Base-by-base conservation (phyloP, 768 basidiomycete genomes). In the Boletus rubropictus region DNA sequence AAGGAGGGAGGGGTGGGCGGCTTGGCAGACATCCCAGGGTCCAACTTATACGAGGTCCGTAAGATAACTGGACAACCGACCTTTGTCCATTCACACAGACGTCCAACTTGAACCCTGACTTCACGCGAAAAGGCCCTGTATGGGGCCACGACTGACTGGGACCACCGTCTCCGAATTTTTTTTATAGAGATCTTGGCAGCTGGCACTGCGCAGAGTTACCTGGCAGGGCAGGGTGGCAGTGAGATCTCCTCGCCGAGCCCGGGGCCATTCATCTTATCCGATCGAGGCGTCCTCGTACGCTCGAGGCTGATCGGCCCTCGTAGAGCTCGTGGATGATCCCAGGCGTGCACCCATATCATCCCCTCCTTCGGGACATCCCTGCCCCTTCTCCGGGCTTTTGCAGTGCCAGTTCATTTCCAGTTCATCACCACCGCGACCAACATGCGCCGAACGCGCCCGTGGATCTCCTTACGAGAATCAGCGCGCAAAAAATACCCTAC, bases 1-100 rank as follows among this genome's bases (percentile, higher is more conserved):
- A 66, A 61, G 65, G 67, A 64, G 66, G 65, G 65, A 68, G 63
- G 58, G 60, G 63, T 59, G 63, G 66, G 63, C 69, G 68, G 64
- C 62, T 56, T 58, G 59, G 60, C 56, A 37, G 48, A 49, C 55
- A 57, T 55, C 48, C 46, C 58, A 67, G 59, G 67, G 63, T 65
- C 54, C 51, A 46, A 55, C 56, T 63, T 62, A 55, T 62, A 48
- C 46, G 54, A 51, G 43, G 39, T 47, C 28, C 39, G 42, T 34
- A 44, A 40, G 44, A 45, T 38, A 47, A 39, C 33, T 33, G 44
- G 41, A 44, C 46, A 43, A 42, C 34, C 46, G 36, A 51, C 31
- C 53, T 46, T 39, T 20, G 46, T 17, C 18, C 44, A 46, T 61
- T 62, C 59, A 61, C 61, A 62, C 62, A 61, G 41, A 56, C 52